A percentile compares a stretch with the other conserved stretches of the same genome.
Evolutionary conservation across 352 stramenopile genomes (phyloP).

Genomic region (Globisporangium megalacanthum): DNA sequence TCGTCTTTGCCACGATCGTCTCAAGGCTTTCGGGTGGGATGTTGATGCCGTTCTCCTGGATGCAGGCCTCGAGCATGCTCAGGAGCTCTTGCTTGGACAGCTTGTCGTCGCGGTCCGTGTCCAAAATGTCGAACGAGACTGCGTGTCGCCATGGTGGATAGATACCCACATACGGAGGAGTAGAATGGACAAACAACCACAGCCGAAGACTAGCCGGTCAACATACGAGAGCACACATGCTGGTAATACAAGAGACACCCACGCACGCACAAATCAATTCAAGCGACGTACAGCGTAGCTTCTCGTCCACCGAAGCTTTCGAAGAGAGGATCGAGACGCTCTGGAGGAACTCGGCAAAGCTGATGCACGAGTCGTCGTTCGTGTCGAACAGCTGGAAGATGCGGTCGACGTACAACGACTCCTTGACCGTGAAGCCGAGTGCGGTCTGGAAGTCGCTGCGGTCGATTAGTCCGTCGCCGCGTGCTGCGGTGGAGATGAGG

Average conservation of each 20-base stretch:
- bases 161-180: neutral
- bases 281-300: constrained; percentile 52
- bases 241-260: neutral
- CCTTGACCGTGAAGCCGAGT: constrained; percentile 69
- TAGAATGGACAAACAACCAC: neutral
- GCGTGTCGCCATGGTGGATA: neutral
- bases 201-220: neutral
- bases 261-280: too few species aligned
- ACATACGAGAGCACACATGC: neutral
- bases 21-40: constrained; percentile 57
- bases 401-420: constrained; percentile 79
- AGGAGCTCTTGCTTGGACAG: constrained; percentile 67
- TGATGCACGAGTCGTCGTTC: constrained; percentile 78
- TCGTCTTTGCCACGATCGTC: constrained; percentile 69
- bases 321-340: constrained; percentile 69
- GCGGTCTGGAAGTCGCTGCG: constrained; percentile 75
- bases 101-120: constrained; percentile 68
- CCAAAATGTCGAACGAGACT: constrained; percentile 79
- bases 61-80: constrained; percentile 63
- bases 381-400: constrained; percentile 79
- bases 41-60: constrained; percentile 73
- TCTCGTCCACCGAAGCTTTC: constrained; percentile 59
- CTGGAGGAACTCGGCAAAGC: constrained; percentile 74
- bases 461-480: constrained; percentile 71
- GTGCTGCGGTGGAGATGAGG: constrained; percentile 54